These are phyloP conservation scores for Coemansia sp. DNA, from an alignment of 192 early-diverging fungal genomes.

Conservation along the genomic window DNA sequence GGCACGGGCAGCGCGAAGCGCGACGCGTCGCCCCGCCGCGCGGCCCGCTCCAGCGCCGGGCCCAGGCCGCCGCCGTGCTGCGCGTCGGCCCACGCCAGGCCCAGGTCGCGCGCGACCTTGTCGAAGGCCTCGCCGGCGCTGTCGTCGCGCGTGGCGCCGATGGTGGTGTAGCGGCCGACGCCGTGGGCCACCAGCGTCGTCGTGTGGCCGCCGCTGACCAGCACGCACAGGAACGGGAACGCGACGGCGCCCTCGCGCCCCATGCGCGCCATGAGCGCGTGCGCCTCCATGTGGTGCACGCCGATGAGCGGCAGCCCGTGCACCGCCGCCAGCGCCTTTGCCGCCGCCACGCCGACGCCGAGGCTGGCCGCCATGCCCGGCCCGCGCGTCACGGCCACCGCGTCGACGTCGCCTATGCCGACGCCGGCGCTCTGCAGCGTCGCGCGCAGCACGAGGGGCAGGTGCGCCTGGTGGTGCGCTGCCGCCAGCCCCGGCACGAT, in stretches of 20 bases:
- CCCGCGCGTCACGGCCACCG: constrained; percentile 73
- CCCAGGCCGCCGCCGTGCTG: constrained; percentile 67
- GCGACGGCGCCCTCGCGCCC: constrained; percentile 14
- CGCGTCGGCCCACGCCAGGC: constrained; percentile 61
- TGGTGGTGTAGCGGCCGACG: constrained; percentile 59
- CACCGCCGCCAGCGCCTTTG: constrained; percentile 70
- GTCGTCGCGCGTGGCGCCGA: constrained; percentile 72
- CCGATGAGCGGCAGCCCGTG: constrained; percentile 66
- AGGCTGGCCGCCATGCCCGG: constrained; percentile 71
- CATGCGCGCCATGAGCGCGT: constrained; percentile 74
- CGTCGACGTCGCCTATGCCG: constrained; percentile 58
- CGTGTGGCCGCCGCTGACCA: constrained; percentile 79
- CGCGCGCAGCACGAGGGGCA: constrained; percentile 62
- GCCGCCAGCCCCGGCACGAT: constrained; percentile 72
- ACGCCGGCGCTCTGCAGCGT: constrained; percentile 59
- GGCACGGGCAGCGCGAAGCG: constrained; percentile 58
- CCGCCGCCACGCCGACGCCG: constrained; percentile 67
- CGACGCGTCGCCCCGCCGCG: constrained; percentile 52
- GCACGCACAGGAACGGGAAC: constrained; percentile 71
- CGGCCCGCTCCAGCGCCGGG: constrained; percentile 65
- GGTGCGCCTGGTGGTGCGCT: constrained; percentile 60
- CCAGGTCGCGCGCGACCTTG: constrained; percentile 68
- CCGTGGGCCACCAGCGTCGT: constrained; percentile 58
- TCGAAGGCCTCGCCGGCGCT: constrained; percentile 79
- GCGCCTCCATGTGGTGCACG: constrained; percentile 85